These are phyloP conservation scores for Baorangia bicolor DNA, from an alignment of 768 basidiomycete species.

Conservation along the genomic window DNA sequence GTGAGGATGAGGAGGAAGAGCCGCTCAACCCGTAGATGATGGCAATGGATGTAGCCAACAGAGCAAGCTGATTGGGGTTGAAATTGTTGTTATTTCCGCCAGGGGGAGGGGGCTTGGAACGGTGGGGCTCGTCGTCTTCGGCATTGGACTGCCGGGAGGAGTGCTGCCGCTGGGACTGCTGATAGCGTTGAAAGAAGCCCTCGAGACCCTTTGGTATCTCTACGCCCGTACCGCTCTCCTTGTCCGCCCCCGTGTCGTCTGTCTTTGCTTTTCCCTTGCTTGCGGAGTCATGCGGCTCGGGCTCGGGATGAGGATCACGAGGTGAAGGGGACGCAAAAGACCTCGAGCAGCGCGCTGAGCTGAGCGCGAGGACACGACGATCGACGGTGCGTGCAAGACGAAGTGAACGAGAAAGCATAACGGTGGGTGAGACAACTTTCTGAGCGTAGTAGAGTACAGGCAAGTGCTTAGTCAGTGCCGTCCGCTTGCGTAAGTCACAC, in stretches of 20 bases:
- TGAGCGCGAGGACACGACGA: constrained; percentile 37
- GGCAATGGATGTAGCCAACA: constrained; percentile 59
- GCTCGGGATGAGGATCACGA: constrained; percentile 28
- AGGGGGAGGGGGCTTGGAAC: constrained; percentile 51
- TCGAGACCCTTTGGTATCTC: constrained; percentile 68
- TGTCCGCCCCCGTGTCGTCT: constrained; percentile 33
- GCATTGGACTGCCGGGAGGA: constrained; percentile 28
- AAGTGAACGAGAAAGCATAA: constrained; percentile 65
- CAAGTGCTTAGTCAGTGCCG: constrained; percentile 21
- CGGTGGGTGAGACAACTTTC: neutral
- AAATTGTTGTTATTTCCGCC: constrained; percentile 48
- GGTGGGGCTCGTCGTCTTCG: constrained; percentile 32
- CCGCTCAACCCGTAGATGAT: constrained; percentile 61
- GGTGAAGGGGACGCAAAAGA: constrained; percentile 50
- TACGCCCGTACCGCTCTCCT: constrained; percentile 26
- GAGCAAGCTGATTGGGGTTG: constrained; percentile 53
- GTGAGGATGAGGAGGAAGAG: constrained; percentile 48
- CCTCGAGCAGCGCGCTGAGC: constrained; percentile 36
- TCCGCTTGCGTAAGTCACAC: neutral
- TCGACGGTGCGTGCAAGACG: constrained; percentile 50
- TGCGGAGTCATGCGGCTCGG: constrained; percentile 17
- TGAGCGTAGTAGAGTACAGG: neutral
- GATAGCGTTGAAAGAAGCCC: constrained; percentile 75
- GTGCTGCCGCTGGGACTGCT: constrained; percentile 37
- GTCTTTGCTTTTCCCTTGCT: constrained; percentile 37